Conservation (phyloP, 768 basidiomycete species). For the Boletus vermiculosoides region DNA sequence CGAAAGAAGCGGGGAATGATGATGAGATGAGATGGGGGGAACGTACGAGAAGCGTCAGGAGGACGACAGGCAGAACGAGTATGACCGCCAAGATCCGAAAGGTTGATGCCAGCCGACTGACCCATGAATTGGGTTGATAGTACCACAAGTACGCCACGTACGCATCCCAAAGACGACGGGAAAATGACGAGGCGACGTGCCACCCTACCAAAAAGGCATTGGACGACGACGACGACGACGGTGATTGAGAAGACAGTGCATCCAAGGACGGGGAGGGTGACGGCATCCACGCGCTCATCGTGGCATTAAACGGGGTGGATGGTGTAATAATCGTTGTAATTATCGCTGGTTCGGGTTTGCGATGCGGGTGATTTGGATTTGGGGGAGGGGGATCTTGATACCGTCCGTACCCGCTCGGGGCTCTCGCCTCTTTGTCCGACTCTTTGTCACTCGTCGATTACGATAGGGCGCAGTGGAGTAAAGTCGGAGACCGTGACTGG, state of each 20-base stretch:
- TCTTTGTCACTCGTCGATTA: slow-evolving; percentile 16
- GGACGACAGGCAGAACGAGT: slow-evolving; percentile 46
- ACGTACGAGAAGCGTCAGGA: slow-evolving; percentile 67
- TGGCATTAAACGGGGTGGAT: slow-evolving; percentile 7
- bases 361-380: background rate
- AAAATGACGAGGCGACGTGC: slow-evolving; percentile 25
- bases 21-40: background rate
- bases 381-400: background rate
- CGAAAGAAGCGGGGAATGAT: slow-evolving; percentile 7
- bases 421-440: slow-evolving; percentile 4
- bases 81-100: slow-evolving; percentile 65
- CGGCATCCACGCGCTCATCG: slow-evolving; percentile 7
- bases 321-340: slow-evolving; percentile 6
- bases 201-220: slow-evolving; percentile 21
- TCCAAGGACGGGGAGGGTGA: slow-evolving; percentile 7
- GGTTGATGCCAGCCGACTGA: slow-evolving; percentile 58
- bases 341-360: background rate
- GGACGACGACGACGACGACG: slow-evolving; percentile 16
- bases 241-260: slow-evolving; percentile 1
- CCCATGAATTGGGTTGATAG: slow-evolving; percentile 65
- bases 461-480: slow-evolving; percentile 24
- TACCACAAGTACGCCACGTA: slow-evolving; percentile 65
- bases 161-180: slow-evolving; percentile 50
- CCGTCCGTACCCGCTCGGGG: background rate
- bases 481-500: slow-evolving; percentile 6